Percentiles rank a stretch among this genome's conserved stretches.
Evolutionary conservation across 371 early-diverging fungal genomes (phyloP).

Genomic region (Umbelopsis sp.): DNA sequence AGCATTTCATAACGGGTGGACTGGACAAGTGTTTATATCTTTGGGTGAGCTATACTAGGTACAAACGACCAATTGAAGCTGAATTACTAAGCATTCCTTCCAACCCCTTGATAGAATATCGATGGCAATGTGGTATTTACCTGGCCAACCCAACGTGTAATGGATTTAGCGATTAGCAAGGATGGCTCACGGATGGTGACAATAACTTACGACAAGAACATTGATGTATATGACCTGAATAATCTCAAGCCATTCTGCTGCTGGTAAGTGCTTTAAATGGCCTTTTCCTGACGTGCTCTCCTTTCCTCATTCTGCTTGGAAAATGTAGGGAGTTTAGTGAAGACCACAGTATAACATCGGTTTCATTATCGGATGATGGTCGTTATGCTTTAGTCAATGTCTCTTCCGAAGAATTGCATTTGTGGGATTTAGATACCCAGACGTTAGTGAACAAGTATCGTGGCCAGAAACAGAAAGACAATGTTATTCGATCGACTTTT

Average conservation of each 20-base stretch:
- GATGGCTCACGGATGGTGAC: conserved; percentile 80
- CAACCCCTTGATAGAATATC: conserved; percentile 37
- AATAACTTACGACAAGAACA: conserved; percentile 68
- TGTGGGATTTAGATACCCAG: conserved; percentile 85
- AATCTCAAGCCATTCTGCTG: conserved; percentile 53
- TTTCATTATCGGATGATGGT: conserved; percentile 74
- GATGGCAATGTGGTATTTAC: conserved; percentile 66
- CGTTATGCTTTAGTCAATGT: conserved; percentile 78
- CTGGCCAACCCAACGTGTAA: conserved; percentile 77
- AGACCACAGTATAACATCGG: conserved; percentile 74
- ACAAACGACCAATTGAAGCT: not conserved
- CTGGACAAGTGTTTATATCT: conserved; percentile 75
- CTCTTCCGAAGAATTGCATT: conserved; percentile 69
- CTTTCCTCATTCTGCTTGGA: not conserved
- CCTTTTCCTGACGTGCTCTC: not conserved
- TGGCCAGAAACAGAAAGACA: conserved; percentile 86
- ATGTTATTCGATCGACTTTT: conserved; percentile 91
- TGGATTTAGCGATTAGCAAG: conserved; percentile 78
- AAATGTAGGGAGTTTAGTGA: conserved; percentile 64
- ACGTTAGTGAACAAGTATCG: conserved; percentile 71
- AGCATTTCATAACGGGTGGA: conserved; percentile 79
- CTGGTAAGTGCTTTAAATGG: conserved; percentile 32
- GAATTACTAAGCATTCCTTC: not conserved
- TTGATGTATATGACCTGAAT: conserved; percentile 74
- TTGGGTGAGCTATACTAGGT: conserved; percentile 58